Conservation (phyloP, 208 protist genomes). For the Leishmania braziliensis region DNA sequence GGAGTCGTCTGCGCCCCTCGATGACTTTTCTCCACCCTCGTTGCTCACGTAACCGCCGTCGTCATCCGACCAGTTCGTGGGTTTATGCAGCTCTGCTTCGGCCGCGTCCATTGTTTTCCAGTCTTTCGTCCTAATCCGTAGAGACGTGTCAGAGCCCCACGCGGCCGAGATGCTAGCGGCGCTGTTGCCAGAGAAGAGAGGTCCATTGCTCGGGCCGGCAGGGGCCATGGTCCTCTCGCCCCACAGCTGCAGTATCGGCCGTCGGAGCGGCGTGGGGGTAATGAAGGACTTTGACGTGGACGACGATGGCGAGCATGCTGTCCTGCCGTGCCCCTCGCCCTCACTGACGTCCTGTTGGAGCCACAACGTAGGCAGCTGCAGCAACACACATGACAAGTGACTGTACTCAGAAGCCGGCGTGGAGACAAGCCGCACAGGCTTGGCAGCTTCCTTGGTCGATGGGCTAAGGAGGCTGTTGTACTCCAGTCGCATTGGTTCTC, state of each 20-base stretch:
- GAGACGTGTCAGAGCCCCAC: slow-evolving; percentile 20
- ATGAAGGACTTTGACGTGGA: not conserved
- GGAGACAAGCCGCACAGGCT: slow-evolving; percentile 11
- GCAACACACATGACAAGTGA: slow-evolving; percentile 25
- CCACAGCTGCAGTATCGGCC: slow-evolving; percentile 31
- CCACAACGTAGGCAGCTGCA: slow-evolving; percentile 23
- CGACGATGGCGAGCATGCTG: not conserved
- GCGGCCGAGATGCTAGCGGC: slow-evolving; percentile 11
- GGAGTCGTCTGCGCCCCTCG: not conserved
- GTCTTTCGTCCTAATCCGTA: slow-evolving; percentile 40
- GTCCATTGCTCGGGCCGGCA: not conserved
- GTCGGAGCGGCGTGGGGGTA: slow-evolving; percentile 1
- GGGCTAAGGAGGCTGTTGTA: slow-evolving; percentile 18
- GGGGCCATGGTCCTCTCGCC: slow-evolving; percentile 15
- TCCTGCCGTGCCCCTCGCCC: not conserved
- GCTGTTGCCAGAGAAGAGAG: not conserved
- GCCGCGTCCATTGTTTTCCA: slow-evolving; percentile 62
- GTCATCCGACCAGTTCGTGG: slow-evolving; percentile 25
- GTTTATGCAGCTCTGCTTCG: slow-evolving; percentile 33
- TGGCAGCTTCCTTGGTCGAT: not conserved
- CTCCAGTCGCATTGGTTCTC: slow-evolving; percentile 28
- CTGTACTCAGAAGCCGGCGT: slow-evolving; percentile 23
- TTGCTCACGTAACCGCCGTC: slow-evolving; percentile 17
- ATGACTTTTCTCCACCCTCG: not conserved
- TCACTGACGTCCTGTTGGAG: not conserved